phyloP scores from a whole-genome alignment of 768 basidiomycete species.

The Boletellus sp. region DNA sequence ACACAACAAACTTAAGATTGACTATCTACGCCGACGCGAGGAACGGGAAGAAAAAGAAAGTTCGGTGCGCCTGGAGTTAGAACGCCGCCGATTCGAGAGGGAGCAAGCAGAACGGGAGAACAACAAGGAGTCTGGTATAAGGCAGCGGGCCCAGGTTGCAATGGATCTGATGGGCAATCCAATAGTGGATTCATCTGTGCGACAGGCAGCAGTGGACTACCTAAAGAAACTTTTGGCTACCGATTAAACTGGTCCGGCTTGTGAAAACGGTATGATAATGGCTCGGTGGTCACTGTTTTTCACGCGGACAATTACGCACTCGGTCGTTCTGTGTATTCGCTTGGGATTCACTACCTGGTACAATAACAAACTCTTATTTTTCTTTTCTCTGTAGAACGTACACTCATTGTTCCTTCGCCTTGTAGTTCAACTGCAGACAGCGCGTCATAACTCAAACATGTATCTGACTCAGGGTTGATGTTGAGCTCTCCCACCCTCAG shows the following conservation, averaged over 20 bases:
- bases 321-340: slow-evolving; percentile 6
- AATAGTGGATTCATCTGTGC: slow-evolving; percentile 54
- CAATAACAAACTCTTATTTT: slow-evolving; percentile 6
- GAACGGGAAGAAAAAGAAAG: slow-evolving; percentile 67
- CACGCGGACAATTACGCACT: slow-evolving; percentile 10
- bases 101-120: slow-evolving; percentile 56
- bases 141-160: slow-evolving; percentile 63
- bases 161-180: slow-evolving; percentile 62
- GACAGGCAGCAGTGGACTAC: slow-evolving; percentile 67
- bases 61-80: slow-evolving; percentile 45
- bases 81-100: slow-evolving; percentile 50
- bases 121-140: slow-evolving; percentile 48
- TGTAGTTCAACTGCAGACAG: neutral
- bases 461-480: too few species aligned
- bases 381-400: neutral
- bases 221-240: slow-evolving; percentile 58
- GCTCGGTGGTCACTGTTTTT: slow-evolving; percentile 3
- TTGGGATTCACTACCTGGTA: slow-evolving; percentile 1
- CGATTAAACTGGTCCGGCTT: slow-evolving; percentile 26
- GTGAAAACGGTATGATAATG: slow-evolving; percentile 1
- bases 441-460: too few species aligned
- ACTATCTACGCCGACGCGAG: slow-evolving; percentile 62
- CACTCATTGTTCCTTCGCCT: neutral
- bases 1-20: slow-evolving; percentile 65
- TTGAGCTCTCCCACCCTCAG: too few species aligned